Percentiles rank a stretch among this genome's conserved stretches.
Conservation (phyloP, 2,329 filamentous ascomycete species). For the Talaromyces amestolkiae region DNA sequence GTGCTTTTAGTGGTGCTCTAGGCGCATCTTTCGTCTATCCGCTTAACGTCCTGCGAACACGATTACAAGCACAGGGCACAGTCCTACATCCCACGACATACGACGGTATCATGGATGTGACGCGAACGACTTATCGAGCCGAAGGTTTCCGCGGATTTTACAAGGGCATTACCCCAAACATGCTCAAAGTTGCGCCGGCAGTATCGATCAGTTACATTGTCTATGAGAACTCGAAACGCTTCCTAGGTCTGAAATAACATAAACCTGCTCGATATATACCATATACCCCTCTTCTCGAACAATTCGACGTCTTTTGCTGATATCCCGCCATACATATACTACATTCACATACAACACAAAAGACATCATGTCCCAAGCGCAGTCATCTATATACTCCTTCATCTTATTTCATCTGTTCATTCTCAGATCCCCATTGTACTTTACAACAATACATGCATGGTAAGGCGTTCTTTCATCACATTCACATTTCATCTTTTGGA, state of each 20-base stretch:
- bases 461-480: constrained; percentile 15
- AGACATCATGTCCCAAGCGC: not conserved
- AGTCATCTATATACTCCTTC: not conserved
- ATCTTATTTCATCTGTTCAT: constrained; percentile 17
- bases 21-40: constrained; percentile 95
- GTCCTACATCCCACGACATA: constrained; percentile 88
- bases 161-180: constrained; percentile 90
- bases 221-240: constrained; percentile 82
- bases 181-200: constrained; percentile 93
- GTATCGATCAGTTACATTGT: constrained; percentile 94
- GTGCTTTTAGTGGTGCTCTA: constrained; percentile 85
- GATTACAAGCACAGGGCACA: constrained; percentile 91
- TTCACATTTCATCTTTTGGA: constrained; percentile 3
- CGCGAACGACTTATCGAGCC: constrained; percentile 73
- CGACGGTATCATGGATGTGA: constrained; percentile 85
- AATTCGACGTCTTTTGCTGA: not conserved
- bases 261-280: constrained; percentile 7
- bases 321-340: not conserved
- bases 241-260: constrained; percentile 54
- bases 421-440: not conserved
- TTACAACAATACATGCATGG: constrained; percentile 9
- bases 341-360: not conserved
- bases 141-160: constrained; percentile 87
- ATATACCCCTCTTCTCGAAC: constrained; percentile 4
- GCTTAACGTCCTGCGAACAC: constrained; percentile 85